A percentile compares a stretch with the other conserved stretches of the same genome.
phyloP scores from a whole-genome alignment of 257 asterid genomes.

The Scutellaria baicalensis region DNA sequence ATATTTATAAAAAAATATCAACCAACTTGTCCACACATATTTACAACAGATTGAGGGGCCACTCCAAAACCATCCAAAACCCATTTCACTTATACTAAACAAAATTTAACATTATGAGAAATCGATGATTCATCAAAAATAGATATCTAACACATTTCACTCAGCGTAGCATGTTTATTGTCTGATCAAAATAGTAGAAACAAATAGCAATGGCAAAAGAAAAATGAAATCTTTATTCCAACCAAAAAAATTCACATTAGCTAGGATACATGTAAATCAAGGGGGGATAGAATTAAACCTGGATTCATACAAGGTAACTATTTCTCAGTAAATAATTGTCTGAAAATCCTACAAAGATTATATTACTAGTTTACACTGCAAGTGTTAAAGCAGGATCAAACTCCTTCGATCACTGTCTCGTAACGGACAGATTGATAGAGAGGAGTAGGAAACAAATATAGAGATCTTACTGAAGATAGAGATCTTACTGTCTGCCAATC shows the following conservation, averaged over 20 bases:
- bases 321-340: neutral
- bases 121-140: neutral
- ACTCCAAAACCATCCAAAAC: too few relatives aligned
- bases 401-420: neutral
- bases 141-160: too few relatives aligned
- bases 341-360: neutral
- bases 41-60: too few relatives aligned
- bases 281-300: neutral
- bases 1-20: too few relatives aligned
- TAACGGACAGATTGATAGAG: neutral
- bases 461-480: constrained; percentile 1
- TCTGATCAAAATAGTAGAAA: neutral
- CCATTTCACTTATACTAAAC: too few relatives aligned
- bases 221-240: neutral
- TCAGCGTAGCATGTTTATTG: neutral
- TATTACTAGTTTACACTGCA: neutral
- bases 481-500: constrained; percentile 12
- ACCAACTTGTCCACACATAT: too few relatives aligned
- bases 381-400: neutral
- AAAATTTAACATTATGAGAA: too few relatives aligned
- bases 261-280: neutral
- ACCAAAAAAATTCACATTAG: neutral
- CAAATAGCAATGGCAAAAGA: neutral
- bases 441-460: neutral
- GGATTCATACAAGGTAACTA: neutral